Evolutionary conservation across 2,329 filamentous ascomycete genomes (phyloP), one percentile per base, ranked within the genome.

Genomic region (Ophiocordyceps polyrhachis-furcata): DNA sequence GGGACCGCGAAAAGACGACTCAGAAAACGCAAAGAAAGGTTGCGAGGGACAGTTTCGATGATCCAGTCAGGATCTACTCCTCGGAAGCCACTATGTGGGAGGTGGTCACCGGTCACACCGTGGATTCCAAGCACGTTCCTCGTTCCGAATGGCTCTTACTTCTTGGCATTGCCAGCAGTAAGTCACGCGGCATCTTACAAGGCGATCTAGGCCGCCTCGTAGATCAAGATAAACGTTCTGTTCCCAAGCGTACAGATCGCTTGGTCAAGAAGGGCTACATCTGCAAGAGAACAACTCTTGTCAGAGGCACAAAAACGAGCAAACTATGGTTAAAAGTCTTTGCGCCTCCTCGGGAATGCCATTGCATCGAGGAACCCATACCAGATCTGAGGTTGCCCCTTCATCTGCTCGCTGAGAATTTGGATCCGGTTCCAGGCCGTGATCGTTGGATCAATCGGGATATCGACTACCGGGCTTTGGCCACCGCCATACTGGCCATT

Each of bases 221-320:
- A 13, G 66, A 69, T 20, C 76, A 79, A 54, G 76, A 79, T 56
- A 79, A 79, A 53, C 69, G 75, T 43, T 79, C 75, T 1, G 67
- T 79, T 1, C 75, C 76, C 3, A 75, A 72, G 46, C 64, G 76
- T 31, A 80, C 76, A 0, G 73, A 78, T 49, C 66, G 68, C 3
- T 62, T 80, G 1, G 67, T 71, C 5, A 65, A 66, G 49, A 78
- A 79, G 53, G 74, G 75, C 15, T 79, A 79, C 49, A 72, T 77
- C 42, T 69, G 69, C 43, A 80, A 80, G 56, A 67, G 74, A 38
- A 72, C 73, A 4, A 70, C 73, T 1, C 66, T 78, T 19, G 67
- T 75, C 12, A 65, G 69, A 43, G 72, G 72, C 35, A 73, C 69
- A 46, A 76, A 76, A 53, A 78, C 76, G 2, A 79, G 74, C 61